phyloP scores from a whole-genome alignment of 1,139 yeast genomes.

The Magnusiomyces ingens region DNA sequence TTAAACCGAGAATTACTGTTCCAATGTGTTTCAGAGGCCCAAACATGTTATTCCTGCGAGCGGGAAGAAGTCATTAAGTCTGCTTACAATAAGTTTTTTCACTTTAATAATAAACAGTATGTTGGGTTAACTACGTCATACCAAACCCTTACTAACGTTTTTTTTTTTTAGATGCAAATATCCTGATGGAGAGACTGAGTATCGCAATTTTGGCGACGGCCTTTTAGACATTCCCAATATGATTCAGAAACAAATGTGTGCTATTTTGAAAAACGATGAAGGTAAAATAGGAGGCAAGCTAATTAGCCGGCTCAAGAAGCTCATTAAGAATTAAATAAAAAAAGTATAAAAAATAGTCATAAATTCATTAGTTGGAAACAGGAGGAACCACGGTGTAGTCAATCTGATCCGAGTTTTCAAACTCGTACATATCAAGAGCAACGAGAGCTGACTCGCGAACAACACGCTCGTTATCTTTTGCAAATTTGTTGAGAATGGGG shows the following conservation, averaged over 20 bases:
- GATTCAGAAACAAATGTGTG: conserved; percentile 5
- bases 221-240: conserved; percentile 3
- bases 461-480: conserved; percentile 76
- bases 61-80: not conserved
- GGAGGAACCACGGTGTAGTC: conserved; percentile 52
- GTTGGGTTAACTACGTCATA: not conserved
- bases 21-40: conserved; percentile 5
- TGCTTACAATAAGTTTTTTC: conserved; percentile 6
- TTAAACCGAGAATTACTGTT: not conserved
- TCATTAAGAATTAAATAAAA: conserved; percentile 1
- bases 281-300: conserved; percentile 1
- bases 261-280: conserved; percentile 5
- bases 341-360: conserved; percentile 1
- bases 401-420: conserved; percentile 78
- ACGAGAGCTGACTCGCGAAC: conserved; percentile 96
- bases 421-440: conserved; percentile 96
- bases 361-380: conserved; percentile 3
- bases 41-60: conserved; percentile 1
- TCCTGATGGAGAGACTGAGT: conserved; percentile 1
- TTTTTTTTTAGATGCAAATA: not conserved
- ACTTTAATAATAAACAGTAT: conserved; percentile 5
- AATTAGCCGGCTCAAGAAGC: not conserved
- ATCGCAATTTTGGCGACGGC: conserved; percentile 2
- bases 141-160: not conserved
- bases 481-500: conserved; percentile 73